Evolutionary conservation across 768 basidiomycete species (phyloP), one percentile per base, ranked within the genome.

Genomic region (Tulasnella sp.): DNA sequence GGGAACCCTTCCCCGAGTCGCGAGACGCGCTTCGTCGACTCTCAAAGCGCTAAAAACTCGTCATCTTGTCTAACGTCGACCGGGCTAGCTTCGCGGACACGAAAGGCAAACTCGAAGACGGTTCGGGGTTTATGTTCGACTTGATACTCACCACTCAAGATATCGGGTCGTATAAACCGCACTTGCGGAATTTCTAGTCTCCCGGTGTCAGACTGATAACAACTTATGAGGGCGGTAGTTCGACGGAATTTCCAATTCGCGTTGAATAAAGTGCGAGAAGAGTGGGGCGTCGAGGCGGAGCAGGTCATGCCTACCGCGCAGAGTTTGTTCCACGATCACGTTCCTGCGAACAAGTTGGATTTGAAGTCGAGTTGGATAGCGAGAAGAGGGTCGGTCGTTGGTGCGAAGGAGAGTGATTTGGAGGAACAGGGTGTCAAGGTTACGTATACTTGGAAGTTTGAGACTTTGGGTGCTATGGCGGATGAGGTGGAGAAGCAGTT

Each of bases 121-220:
- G 80, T 72, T 36, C 82, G 77, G 83, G 84, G 70, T 91, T 91
- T 31, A 86, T 89, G 0, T 93, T 93, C 82, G 87, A 88, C 36
- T 85, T 89, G 72, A 84, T 91, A 73, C 83, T 91, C 79, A 93
- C 91, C 9, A 91, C 92, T 6, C 88, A 93, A 81, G 91, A 91
- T 78, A 86, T 88, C 5, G 87, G 88, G n/a, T 88, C 87, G 49
- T 93, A 92, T 83, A 93, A 93, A 81, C 92, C 91, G n/a, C n/a
- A n/a, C n/a, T n/a, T n/a, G n/a, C n/a, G n/a, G n/a, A n/a, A n/a
- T n/a, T n/a, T n/a, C n/a, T n/a, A n/a, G n/a, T n/a, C n/a, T n/a
- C n/a, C n/a, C n/a, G n/a, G n/a, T n/a, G n/a, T n/a, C n/a, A n/a
- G n/a, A n/a, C n/a, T n/a, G n/a, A n/a, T n/a, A n/a, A n/a, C n/a